Percentiles rank a stretch among this genome's conserved stretches.
Conservation (phyloP, 441 rosid species). For the Bocquillonia castaneifolia region DNA sequence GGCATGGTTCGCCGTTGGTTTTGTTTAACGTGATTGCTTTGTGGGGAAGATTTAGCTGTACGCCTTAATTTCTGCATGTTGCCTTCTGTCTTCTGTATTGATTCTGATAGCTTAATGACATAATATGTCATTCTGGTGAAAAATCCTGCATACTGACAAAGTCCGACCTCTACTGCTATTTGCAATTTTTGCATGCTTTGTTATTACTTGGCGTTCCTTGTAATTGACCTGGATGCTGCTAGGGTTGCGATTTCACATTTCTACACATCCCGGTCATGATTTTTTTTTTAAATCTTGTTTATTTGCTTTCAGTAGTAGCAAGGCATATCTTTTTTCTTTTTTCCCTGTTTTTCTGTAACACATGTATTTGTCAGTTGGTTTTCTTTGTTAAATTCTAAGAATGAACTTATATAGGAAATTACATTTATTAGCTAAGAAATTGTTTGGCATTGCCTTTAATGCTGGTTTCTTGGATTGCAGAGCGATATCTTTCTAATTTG, state of each 20-base stretch:
- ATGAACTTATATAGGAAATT: neutral
- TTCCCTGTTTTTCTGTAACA: neutral
- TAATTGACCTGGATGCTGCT: neutral
- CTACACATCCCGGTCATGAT: neutral
- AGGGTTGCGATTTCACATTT: neutral
- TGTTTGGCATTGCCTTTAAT: neutral
- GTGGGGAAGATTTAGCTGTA: neutral
- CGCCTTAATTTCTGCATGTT: neutral
- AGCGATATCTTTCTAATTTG: slow-evolving; percentile 71
- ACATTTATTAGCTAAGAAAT: neutral
- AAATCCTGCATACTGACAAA: neutral
- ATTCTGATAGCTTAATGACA: neutral
- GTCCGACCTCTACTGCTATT: too few species aligned
- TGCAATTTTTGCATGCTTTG: neutral
- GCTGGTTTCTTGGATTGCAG: slow-evolving; percentile 44
- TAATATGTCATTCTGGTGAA: neutral
- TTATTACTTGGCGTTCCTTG: neutral
- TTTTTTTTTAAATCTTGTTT: neutral
- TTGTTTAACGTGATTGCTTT: neutral
- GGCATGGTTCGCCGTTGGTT: neutral
- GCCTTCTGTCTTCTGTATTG: neutral
- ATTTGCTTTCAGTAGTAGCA: neutral
- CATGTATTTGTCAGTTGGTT: neutral
- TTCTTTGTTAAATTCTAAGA: neutral
- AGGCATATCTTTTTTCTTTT: neutral